Conservation (phyloP, 192 early-diverging fungal species). For the Radiomyces spectabilis region DNA sequence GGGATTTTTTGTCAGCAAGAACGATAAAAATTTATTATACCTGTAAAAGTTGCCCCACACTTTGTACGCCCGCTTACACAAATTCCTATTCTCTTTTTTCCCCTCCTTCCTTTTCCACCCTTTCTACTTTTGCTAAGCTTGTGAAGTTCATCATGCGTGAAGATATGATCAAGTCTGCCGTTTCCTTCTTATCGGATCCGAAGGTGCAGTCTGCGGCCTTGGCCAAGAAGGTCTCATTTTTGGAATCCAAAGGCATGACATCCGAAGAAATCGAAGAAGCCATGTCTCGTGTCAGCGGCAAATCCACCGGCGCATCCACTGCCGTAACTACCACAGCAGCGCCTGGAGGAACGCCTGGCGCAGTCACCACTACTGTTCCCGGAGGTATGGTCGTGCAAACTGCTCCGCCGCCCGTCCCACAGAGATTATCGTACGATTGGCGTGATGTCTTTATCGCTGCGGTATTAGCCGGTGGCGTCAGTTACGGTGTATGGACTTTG, state of each 20-base stretch:
- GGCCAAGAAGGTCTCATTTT: conserved; percentile 89
- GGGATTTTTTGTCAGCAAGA: too few species aligned
- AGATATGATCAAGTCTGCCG: conserved; percentile 73
- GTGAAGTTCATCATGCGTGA: conserved; percentile 51
- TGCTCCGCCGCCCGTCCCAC: conserved; percentile 41
- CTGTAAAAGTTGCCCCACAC: too few species aligned
- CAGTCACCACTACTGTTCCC: conserved; percentile 6
- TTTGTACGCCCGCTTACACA: too few species aligned
- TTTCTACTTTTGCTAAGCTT: too few species aligned
- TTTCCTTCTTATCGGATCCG: conserved; percentile 89
- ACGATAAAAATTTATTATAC: too few species aligned
- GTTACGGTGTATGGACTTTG: conserved; percentile 76
- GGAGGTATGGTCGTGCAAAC: conserved; percentile 28
- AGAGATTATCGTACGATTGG: conserved; percentile 74
- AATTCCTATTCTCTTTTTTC: too few species aligned
- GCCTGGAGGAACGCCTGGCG: too few species aligned
- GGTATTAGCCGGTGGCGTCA: conserved; percentile 77
- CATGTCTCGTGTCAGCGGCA: conserved; percentile 54
- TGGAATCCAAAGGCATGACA: conserved; percentile 92
- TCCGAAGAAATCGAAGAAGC: conserved; percentile 89
- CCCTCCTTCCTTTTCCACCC: too few species aligned
- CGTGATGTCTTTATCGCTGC: conserved; percentile 89
- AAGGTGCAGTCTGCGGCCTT: conserved; percentile 85
- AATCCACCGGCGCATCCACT: conserved; percentile 12
- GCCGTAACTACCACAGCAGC: conserved; percentile 3